Evolutionary conservation across 2,329 filamentous ascomycete genomes (phyloP).

Genomic region (Colletotrichum lupini): DNA sequence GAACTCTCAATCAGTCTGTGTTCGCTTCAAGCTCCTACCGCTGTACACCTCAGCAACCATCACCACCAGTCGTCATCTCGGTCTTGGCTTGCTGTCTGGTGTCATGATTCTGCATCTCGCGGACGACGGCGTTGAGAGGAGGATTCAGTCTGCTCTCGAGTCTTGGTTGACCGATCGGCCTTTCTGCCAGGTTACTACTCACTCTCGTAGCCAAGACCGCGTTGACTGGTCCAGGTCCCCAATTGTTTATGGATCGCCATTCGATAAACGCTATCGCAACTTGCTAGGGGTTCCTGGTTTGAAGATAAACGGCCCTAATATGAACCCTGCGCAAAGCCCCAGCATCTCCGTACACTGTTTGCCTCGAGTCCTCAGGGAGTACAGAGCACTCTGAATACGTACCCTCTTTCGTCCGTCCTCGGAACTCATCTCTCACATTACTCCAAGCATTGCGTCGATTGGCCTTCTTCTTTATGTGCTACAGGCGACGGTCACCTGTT

Average conservation of each 20-base stretch:
- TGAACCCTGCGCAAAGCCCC: conserved; percentile 21
- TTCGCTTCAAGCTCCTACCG: conserved; percentile 5
- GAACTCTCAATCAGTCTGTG: background rate
- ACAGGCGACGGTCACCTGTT: conserved; percentile 4
- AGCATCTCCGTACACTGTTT: background rate
- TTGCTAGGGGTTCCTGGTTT: conserved; percentile 16
- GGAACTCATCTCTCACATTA: conserved; percentile 17
- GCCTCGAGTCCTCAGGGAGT: background rate
- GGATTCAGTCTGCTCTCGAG: background rate
- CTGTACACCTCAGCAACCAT: background rate
- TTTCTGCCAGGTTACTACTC: background rate
- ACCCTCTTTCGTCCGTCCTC: background rate
- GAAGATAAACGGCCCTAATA: conserved; percentile 31
- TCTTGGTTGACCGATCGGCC: background rate
- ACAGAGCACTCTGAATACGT: background rate
- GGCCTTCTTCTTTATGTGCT: background rate
- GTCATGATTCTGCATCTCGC: background rate
- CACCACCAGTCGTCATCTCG: background rate
- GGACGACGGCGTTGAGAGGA: background rate
- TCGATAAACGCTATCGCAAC: conserved; percentile 8
- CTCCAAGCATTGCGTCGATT: background rate
- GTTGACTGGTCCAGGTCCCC: background rate
- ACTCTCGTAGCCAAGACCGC: background rate
- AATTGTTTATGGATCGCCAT: conserved; percentile 19
- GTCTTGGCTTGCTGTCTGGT: background rate